Evolutionary conservation across 805 yeast genomes (phyloP), one percentile per base, ranked within the genome.

Genomic region (Wickerhamiella vanderwaltii): DNA sequence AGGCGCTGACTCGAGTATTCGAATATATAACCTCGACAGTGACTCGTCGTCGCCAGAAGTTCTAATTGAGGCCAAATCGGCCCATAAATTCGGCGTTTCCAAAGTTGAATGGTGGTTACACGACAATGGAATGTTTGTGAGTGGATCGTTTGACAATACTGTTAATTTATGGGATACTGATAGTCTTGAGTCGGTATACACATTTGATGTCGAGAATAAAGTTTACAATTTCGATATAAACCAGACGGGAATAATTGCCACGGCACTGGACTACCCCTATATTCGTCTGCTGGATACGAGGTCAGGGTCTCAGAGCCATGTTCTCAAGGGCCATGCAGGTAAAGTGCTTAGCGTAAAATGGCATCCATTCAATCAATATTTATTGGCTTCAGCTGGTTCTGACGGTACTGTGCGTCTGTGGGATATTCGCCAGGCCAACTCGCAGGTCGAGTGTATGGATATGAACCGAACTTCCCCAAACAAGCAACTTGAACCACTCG

Each of bases 41-140:
- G 25, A 20, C 35, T 33, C 20, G 44, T 44, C 31, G 39, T 39
- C 43, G 44, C 50, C 35, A 35, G 37, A 46, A 6, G 49, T 47
- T 12, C 22, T 38, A 12, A 42, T 54, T 11, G 46, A 48, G 15
- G 46, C 60, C 18, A 48, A 49, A 40, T 46, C 48, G 20, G 72
- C 68, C 0, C 96, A 87, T 54, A 57, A 62, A 15, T 84, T 68
- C 56, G 94, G 95, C 0, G 67, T 87, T 0, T 80, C 94, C 0
- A 61, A 72, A 12, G 64, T 83, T 1, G 66, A 69, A 51, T 87
- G 96, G 96, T 88, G 95, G 88, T 86, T 91, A 0, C 63, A 64
- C 34, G 96, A 87, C 58, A 74, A 77, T 25, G 95, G 95, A 1
- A 68, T 87, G 77, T 86, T 85, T 62, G 67, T 85, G 15, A 71